Base-by-base conservation (phyloP, 805 yeast species). In the Cephaloascus albidus region DNA sequence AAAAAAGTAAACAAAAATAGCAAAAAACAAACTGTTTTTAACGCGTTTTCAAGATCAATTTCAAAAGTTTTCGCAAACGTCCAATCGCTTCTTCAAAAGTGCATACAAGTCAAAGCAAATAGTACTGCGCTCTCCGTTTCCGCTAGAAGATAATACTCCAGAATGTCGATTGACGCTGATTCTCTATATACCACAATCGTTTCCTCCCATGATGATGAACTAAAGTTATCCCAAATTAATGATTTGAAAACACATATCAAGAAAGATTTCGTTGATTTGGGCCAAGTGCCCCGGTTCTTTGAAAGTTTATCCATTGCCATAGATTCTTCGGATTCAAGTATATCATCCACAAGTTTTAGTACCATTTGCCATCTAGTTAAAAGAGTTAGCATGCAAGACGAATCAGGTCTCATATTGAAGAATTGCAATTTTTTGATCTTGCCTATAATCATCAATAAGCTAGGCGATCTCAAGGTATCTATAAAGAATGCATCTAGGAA, bases 351-450 rank as follows among this genome's bases (percentile, higher is more conserved):
- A 18, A 65, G 76, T 2, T 76, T 77, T 48, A 67, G 75, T 20
- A 66, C 76, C 1, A 51, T 75, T 3, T 74, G 78, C 37, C 81
- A 78, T 48, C 53, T 77, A 38, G 68, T 78, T 23, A 77, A 76
- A 42, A 57, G 84, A 17, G 72, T 78, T 4, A 69, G 76, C 36
- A 71, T 75, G 55, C 84, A 78, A 54, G 81, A 76, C 45, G 55
- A 64, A 2, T 49, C 54, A 8, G 64, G 63, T 2, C 19, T 39
- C 12, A 60, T 70, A 0, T 57, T 78, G 34, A 59, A 58, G 42
- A 52, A 57, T 2, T 70, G 70, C 31, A 62, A 72, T 32, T 62
- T 59, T 39, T 53, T 63, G 18, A 69, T 74, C 3, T 51, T 78
- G 3, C 84, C 84, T 2, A 63, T 74, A 4, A 46, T 78, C n/a